A percentile compares a stretch with the other conserved stretches of the same genome.
These are phyloP conservation scores for Cerioporus squamosus DNA, from an alignment of 1,284 basidiomycete genomes.

Conservation along the genomic window DNA sequence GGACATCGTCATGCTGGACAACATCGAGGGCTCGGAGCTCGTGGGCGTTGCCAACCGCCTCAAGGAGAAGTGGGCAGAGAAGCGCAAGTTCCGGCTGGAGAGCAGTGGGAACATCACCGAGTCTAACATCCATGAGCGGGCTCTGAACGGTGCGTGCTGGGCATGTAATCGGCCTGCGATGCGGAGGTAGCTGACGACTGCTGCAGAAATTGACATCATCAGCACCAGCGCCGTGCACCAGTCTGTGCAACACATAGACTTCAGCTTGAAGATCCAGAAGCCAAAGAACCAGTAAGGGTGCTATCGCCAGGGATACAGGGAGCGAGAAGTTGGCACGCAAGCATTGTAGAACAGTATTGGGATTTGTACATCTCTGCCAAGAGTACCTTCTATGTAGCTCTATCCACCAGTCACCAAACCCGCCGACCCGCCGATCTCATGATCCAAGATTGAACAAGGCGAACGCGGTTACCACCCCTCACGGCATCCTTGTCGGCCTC, in stretches of 20 bases:
- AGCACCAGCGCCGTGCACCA: constrained; percentile 94
- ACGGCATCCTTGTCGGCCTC: constrained; percentile 66
- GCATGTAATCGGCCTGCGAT: not conserved
- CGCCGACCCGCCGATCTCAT: not conserved
- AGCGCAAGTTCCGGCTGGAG: constrained; percentile 87
- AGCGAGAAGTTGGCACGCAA: not conserved
- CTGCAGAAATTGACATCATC: constrained; percentile 89
- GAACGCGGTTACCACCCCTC: constrained; percentile 71
- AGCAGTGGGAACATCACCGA: constrained; percentile 94
- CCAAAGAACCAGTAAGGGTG: constrained; percentile 35
- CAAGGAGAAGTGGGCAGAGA: constrained; percentile 77
- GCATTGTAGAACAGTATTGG: not conserved
- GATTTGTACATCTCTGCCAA: constrained; percentile 1
- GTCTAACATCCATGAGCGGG: constrained; percentile 73
- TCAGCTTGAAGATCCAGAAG: constrained; percentile 90
- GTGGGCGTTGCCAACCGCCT: constrained; percentile 69
- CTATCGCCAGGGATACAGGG: not conserved
- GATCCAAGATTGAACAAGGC: constrained; percentile 54
- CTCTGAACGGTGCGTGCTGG: constrained; percentile 66
- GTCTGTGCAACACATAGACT: constrained; percentile 91
- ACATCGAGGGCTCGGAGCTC: constrained; percentile 83
- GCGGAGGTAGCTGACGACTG: constrained; percentile 8
- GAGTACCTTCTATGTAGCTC: constrained; percentile 13
- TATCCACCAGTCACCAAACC: not conserved
- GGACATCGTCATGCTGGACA: constrained; percentile 98